Conservation (phyloP, 116 monocot genomes). For the Trichopus zeylanicus region DNA sequence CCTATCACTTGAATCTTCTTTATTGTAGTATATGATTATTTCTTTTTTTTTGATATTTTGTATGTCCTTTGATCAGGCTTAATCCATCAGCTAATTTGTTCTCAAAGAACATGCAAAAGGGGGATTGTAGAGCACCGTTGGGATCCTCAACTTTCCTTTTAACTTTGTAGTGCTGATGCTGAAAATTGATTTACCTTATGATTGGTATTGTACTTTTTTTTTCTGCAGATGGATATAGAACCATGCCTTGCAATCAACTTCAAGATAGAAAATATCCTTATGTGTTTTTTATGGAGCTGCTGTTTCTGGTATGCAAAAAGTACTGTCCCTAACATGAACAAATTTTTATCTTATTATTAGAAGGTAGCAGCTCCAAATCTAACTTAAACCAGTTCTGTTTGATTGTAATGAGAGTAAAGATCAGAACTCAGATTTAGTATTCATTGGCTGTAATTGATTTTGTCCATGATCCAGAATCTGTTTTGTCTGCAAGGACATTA, state of each 20-base stretch:
- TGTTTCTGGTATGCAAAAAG: too few species aligned
- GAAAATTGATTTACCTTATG: not conserved
- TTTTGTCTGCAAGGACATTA: too few species aligned
- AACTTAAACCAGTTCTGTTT: too few species aligned
- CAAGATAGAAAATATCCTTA: constrained; percentile 83
- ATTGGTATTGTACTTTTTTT: not conserved
- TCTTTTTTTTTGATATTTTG: constrained; percentile 5
- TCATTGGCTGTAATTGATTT: too few species aligned
- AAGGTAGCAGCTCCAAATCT: too few species aligned
- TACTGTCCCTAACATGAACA: not conserved
- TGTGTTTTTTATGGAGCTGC: too few species aligned
- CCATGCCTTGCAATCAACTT: constrained; percentile 71
- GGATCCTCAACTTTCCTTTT: constrained; percentile 25
- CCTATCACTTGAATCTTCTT: too few species aligned
- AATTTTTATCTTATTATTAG: not conserved
- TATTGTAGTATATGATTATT: not conserved
- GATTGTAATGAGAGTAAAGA: too few species aligned
- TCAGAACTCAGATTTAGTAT: too few species aligned
- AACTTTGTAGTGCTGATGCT: not conserved
- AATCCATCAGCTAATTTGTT: constrained; percentile 45
- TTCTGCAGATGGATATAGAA: constrained; percentile 74
- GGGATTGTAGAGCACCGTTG: constrained; percentile 48
- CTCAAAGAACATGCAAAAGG: constrained; percentile 52
- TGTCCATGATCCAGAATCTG: too few species aligned
- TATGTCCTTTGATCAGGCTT: constrained; percentile 39